Evolutionary conservation across 2,329 filamentous ascomycete species (phyloP).

Genomic region (Chrysoporthe puriensis): DNA sequence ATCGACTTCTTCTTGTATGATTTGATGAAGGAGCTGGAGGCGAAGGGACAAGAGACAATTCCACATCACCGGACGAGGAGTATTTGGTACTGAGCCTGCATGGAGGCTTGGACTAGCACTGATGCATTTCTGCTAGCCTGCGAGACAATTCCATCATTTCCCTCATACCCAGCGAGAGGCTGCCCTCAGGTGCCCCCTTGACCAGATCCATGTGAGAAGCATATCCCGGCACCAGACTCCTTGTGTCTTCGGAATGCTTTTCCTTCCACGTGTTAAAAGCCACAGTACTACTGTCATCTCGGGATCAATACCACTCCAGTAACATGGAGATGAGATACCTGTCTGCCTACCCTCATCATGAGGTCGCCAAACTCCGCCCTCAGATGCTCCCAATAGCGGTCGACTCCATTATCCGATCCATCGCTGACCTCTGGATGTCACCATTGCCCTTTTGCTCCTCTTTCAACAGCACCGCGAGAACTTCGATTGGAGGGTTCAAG

Average conservation of each 20-base stretch:
- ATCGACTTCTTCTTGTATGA: conserved; percentile 99
- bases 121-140: background rate
- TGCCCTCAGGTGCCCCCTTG: background rate
- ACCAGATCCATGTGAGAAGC: conserved; percentile 10
- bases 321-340: background rate
- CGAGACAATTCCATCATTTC: background rate
- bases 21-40: conserved; percentile 84
- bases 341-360: background rate
- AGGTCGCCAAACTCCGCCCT: background rate
- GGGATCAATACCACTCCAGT: background rate
- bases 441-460: conserved; percentile 63
- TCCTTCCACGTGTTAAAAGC: background rate
- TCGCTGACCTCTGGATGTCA: conserved; percentile 68
- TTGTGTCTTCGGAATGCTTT: background rate
- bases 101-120: conserved; percentile 6
- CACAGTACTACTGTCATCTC: background rate
- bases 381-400: conserved; percentile 43
- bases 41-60: conserved; percentile 60
- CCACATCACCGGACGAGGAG: conserved; percentile 90
- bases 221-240: conserved; percentile 17
- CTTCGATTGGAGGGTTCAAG: conserved; percentile 86
- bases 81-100: conserved; percentile 80
- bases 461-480: conserved; percentile 80
- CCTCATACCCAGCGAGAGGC: conserved; percentile 12
- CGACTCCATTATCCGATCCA: conserved; percentile 68